Evolutionary conservation across 1,139 yeast genomes (phyloP), one percentile per base, ranked within the genome.

Genomic region (Blastobotrys capitulatus): DNA sequence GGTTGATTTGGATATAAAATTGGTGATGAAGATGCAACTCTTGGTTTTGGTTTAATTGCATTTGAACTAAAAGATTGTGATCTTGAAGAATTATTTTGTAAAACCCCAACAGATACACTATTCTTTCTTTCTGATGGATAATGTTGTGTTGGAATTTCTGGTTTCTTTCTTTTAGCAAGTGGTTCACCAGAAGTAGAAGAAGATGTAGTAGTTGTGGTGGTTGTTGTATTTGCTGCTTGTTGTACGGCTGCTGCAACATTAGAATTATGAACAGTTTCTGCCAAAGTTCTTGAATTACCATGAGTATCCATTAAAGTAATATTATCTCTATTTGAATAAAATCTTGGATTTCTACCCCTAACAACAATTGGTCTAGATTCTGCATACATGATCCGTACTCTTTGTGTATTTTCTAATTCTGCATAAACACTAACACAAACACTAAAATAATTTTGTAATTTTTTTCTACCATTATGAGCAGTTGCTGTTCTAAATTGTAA

Each of bases 271-370:
- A 35, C 34, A 8, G 34, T 35, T 18, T 42, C 46, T 5, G 47
- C 25, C 13, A 44, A 16, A 6, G 48, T n/a, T 22, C 43, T 29
- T n/a, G 35, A 31, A 27, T 44, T 29, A 4, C 47, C 47, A 35
- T 47, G 44, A 36, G 53, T 50, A 16, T 54, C 57, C 13, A 55
- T 54, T 25, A 59, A 52, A 42, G 52, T 49, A 36, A 79, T 64
- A 58, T 80, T 83, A 42, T 77, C 76, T 51, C 82, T 66, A 53
- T 79, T 81, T 26, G 76, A 73, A 58, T 81, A 81, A 57, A 82
- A 82, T 26, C 80, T 72, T 2, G 87, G 86, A 57, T 81, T 82
- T 52, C 86, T 66, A 2, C 86, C 87, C 53, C 87, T 66, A 2
- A 81, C 86, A 31, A 80, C 78, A 6, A 81, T 77, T 1, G 84